Percentiles rank a stretch among this genome's conserved stretches.
These are phyloP conservation scores for Fusarium decemcellulare DNA, from an alignment of 2,329 filamentous ascomycete species.

Conservation along the genomic window DNA sequence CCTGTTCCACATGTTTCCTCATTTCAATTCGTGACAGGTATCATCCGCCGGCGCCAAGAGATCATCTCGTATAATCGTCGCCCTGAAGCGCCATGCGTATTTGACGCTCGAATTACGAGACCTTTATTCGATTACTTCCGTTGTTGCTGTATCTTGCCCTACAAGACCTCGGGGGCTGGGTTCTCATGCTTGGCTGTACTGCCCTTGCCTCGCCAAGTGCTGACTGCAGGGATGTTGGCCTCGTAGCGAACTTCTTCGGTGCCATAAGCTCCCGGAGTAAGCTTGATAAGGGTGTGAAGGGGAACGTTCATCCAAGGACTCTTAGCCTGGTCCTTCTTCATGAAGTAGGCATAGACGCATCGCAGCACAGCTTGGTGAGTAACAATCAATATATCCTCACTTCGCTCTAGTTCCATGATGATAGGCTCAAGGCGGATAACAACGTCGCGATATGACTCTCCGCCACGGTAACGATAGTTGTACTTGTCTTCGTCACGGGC, in stretches of 20 bases:
- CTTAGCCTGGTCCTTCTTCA: conserved; percentile 93
- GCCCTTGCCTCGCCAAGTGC: conserved; percentile 95
- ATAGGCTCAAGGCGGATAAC: conserved; percentile 98
- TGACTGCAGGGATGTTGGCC: conserved; percentile 95
- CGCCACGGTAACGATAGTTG: conserved; percentile 98
- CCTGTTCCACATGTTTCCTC: conserved; percentile 32
- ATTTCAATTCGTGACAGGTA: conserved; percentile 36
- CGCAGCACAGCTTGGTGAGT: conserved; percentile 97
- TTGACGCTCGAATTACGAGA: background rate
- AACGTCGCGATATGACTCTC: conserved; percentile 95
- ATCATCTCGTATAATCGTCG: background rate
- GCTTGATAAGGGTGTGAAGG: conserved; percentile 94
- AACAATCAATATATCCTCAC: conserved; percentile 97
- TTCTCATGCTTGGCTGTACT: conserved; percentile 91
- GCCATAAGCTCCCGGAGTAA: conserved; percentile 94
- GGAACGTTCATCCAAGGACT: conserved; percentile 99
- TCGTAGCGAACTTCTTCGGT: conserved; percentile 91
- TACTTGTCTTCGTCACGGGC: conserved; percentile 99
- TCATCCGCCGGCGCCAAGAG: conserved; percentile 1
- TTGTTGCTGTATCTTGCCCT: conserved; percentile 13
- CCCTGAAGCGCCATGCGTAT: conserved; percentile 1
- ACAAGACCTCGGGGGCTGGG: conserved; percentile 58
- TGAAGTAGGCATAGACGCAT: conserved; percentile 99
- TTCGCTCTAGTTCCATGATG: conserved; percentile 98
- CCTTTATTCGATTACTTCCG: background rate